A percentile compares a stretch with the other conserved stretches of the same genome.
Conservation (phyloP, 2,329 filamentous ascomycete genomes). For the Arthrobotrys conoides region DNA sequence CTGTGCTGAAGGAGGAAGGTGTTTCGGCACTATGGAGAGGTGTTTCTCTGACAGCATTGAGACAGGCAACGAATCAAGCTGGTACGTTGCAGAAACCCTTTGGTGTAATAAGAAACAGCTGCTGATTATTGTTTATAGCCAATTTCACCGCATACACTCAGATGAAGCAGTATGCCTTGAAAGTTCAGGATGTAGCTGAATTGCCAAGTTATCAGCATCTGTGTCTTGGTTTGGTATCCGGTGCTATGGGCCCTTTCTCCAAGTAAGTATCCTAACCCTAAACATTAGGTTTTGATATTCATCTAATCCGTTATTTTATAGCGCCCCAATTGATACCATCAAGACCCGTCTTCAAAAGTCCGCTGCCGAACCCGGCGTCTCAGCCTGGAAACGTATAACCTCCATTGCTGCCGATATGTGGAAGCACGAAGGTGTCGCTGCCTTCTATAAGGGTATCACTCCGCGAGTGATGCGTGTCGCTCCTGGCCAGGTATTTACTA, state of each 20-base stretch:
- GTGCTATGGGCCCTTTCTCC: constrained; percentile 94
- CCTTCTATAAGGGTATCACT: constrained; percentile 99
- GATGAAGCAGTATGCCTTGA: constrained; percentile 84
- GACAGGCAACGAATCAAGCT: constrained; percentile 97
- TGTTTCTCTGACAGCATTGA: constrained; percentile 90
- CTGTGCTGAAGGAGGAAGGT: constrained; percentile 92
- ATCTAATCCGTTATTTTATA: constrained; percentile 4
- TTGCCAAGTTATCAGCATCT: constrained; percentile 93
- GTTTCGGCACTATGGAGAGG: constrained; percentile 89
- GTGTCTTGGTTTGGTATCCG: constrained; percentile 87
- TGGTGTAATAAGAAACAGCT: background rate
- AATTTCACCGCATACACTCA: constrained; percentile 99
- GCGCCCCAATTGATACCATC: constrained; percentile 98
- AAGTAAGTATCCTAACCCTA: constrained; percentile 66
- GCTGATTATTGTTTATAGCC: constrained; percentile 66
- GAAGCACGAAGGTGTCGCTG: constrained; percentile 91
- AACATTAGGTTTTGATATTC: background rate
- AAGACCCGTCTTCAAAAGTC: constrained; percentile 96
- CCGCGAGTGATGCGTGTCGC: constrained; percentile 97
- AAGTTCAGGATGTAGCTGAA: constrained; percentile 75
- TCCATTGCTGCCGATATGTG: constrained; percentile 87
- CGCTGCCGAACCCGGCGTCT: constrained; percentile 83
- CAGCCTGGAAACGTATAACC: constrained; percentile 82
- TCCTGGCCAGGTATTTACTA: constrained; percentile 79
- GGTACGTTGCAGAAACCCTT: constrained; percentile 66